Conservation (phyloP, 2,329 filamentous ascomycete species). For the Alternaria dauci region DNA sequence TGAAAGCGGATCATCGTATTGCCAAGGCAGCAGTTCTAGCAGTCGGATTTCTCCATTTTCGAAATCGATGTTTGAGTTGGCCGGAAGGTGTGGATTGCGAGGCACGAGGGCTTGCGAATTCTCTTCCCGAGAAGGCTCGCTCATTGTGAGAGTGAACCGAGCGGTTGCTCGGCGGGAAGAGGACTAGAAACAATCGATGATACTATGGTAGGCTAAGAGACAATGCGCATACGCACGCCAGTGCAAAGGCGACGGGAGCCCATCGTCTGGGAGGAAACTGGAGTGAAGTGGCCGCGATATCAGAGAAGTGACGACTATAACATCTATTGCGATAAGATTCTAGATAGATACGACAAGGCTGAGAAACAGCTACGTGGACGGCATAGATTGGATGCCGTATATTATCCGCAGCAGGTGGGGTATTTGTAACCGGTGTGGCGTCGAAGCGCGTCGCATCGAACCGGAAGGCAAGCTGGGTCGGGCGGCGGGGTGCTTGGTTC, state of each 20-base stretch:
- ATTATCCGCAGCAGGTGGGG: neutral
- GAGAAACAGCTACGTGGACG: neutral
- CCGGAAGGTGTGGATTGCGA: neutral
- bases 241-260: neutral
- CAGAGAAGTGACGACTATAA: neutral
- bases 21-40: neutral
- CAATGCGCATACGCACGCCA: neutral
- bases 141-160: neutral
- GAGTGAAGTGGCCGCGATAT: neutral
- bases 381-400: neutral
- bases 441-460: neutral
- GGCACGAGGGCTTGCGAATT: neutral
- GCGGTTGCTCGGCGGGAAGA: neutral
- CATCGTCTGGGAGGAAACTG: neutral
- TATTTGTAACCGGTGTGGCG: too few relatives aligned
- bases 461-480: too few relatives aligned
- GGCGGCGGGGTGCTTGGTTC: too few relatives aligned
- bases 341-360: neutral
- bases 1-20: neutral
- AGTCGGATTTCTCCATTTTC: neutral
- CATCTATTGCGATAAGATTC: neutral
- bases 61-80: neutral
- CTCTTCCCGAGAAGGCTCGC: neutral
- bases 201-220: neutral
- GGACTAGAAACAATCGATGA: neutral